Percentiles rank a stretch among this genome's conserved stretches.
These are phyloP conservation scores for Triglochin maritima DNA, from an alignment of 106 monocot species.

Conservation along the genomic window DNA sequence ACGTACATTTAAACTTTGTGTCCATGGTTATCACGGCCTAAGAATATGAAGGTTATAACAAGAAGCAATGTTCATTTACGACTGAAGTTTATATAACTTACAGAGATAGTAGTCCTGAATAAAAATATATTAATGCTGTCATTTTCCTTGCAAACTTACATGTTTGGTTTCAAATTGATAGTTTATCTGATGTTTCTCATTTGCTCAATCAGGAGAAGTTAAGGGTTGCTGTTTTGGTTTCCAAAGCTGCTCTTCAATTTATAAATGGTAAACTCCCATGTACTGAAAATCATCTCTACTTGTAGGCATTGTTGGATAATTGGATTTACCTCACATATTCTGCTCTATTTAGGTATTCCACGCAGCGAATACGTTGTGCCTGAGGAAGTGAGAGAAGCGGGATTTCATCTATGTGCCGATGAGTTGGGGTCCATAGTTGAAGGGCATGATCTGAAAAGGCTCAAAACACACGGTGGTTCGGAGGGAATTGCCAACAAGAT, in stretches of 20 bases:
- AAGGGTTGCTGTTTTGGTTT: conserved; percentile 11
- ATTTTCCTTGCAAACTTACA: neutral
- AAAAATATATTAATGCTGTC: neutral
- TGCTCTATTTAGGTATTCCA: neutral
- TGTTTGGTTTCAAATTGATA: neutral
- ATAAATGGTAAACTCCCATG: conserved; percentile 3
- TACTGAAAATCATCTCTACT: neutral
- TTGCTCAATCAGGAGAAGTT: conserved; percentile 14
- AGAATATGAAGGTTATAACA: no score
- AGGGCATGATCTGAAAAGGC: conserved; percentile 46
- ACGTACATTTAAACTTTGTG: no score
- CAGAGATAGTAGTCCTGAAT: neutral
- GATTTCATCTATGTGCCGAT: conserved; percentile 66
- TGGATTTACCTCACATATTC: neutral
- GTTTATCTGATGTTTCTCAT: neutral
- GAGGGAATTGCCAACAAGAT: conserved; percentile 38
- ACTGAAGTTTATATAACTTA: neutral
- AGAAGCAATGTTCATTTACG: no score
- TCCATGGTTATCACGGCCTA: no score
- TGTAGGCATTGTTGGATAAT: neutral
- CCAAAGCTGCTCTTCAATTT: conserved; percentile 12
- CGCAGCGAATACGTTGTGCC: conserved; percentile 22
- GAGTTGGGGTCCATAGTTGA: conserved; percentile 58
- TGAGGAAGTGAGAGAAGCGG: conserved; percentile 38
- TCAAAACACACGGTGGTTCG: conserved; percentile 40